These are phyloP conservation scores for Elsinoe perseae DNA, from an alignment of 2,329 filamentous ascomycete species.

Conservation along the genomic window DNA sequence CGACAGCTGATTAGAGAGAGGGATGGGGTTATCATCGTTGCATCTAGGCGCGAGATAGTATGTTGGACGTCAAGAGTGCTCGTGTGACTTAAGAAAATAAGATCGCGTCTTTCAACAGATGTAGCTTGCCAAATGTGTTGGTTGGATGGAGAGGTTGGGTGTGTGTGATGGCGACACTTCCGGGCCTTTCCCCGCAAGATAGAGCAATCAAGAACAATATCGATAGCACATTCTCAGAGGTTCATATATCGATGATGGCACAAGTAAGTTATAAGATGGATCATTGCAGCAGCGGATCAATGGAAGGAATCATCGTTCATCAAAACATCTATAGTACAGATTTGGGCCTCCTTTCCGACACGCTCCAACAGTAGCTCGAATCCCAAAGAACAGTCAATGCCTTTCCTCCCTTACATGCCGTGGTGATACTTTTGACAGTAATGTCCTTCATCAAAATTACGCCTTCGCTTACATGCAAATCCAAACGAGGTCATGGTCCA, in stretches of 20 bases:
- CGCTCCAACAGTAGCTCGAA: too few relatives aligned
- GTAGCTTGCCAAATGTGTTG: background rate
- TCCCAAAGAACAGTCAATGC: background rate
- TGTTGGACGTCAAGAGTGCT: background rate
- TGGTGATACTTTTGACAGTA: background rate
- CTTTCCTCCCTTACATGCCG: background rate
- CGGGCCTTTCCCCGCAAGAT: slow-evolving; percentile 8
- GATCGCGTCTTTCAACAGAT: background rate
- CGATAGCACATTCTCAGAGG: background rate
- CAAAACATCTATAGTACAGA: background rate
- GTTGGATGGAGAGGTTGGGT: slow-evolving; percentile 1
- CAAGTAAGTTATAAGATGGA: too few relatives aligned
- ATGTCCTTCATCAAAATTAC: background rate
- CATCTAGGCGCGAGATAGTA: background rate
- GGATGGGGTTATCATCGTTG: slow-evolving; percentile 3
- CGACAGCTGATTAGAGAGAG: background rate
- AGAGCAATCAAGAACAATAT: background rate
- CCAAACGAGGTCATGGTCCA: background rate
- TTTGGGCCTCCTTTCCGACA: background rate
- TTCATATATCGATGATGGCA: background rate
- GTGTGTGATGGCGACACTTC: slow-evolving; percentile 4
- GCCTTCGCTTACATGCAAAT: background rate
- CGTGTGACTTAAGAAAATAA: background rate
- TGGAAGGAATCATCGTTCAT: background rate
- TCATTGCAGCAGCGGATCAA: background rate